phyloP scores from a whole-genome alignment of 2,329 filamentous ascomycete genomes.

The Lasiodiplodia hormozganensis region DNA sequence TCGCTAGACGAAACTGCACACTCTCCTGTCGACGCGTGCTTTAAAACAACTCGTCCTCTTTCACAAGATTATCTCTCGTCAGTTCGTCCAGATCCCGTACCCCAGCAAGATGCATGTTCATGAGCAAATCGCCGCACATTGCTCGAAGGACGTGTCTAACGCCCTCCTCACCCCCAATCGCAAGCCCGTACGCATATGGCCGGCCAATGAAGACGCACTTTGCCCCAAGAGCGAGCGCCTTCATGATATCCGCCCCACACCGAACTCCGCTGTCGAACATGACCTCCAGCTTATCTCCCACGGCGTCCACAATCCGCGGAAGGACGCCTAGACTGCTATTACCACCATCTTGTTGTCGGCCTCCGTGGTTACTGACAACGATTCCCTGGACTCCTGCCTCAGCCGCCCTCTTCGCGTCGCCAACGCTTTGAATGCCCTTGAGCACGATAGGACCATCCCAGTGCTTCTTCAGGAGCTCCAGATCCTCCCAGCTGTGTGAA shows the following conservation, averaged over 20 bases:
- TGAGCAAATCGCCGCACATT: conserved; percentile 33
- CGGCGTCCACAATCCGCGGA: conserved; percentile 49
- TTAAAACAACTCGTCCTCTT: conserved; percentile 36
- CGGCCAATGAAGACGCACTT: conserved; percentile 59
- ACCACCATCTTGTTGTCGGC: conserved; percentile 64
- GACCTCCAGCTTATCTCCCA: conserved; percentile 59
- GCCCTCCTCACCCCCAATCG: conserved; percentile 46
- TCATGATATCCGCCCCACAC: conserved; percentile 65
- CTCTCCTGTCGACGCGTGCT: background rate
- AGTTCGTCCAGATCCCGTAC: conserved; percentile 34
- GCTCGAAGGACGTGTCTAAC: conserved; percentile 45
- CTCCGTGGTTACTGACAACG: conserved; percentile 67
- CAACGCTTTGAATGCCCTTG: conserved; percentile 48
- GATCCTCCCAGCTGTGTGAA: conserved; percentile 45
- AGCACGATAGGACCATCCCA: conserved; percentile 49
- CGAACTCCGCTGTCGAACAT: conserved; percentile 67
- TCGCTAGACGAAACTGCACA: background rate
- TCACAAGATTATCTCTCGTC: conserved; percentile 35
- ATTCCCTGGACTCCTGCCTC: conserved; percentile 47
- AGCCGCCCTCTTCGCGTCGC: conserved; percentile 51
- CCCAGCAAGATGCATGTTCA: conserved; percentile 39
- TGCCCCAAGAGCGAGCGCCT: conserved; percentile 61
- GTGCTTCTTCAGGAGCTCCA: conserved; percentile 41
- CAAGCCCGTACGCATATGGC: conserved; percentile 37
- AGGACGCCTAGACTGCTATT: conserved; percentile 59